phyloP scores from a whole-genome alignment of 2,329 filamentous ascomycete species.

The Arthrobotrys iridis region DNA sequence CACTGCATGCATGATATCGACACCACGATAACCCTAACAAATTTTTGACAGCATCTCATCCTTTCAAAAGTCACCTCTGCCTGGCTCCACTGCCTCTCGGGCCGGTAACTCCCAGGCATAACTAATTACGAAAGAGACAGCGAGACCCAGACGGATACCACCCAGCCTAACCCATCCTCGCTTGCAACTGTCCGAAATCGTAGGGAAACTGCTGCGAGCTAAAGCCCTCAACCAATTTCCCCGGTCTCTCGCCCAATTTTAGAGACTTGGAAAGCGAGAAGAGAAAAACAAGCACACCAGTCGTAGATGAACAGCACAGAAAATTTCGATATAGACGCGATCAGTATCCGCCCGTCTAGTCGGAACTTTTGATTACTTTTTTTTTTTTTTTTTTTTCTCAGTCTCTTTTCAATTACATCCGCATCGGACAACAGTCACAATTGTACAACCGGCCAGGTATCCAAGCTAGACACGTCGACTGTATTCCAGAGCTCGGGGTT shows the following conservation, averaged over 20 bases:
- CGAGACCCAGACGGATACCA: conserved; percentile 3
- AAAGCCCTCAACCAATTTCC: conserved; percentile 33
- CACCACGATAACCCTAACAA: conserved; percentile 14
- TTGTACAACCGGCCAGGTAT: no score
- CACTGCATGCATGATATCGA: conserved; percentile 30
- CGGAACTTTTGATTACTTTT: conserved; percentile 9
- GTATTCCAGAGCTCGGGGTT: no score
- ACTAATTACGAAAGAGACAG: conserved; percentile 5
- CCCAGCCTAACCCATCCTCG: conserved; percentile 33
- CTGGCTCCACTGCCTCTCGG: conserved; percentile 8
- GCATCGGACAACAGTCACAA: conserved; percentile 19
- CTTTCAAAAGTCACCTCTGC: not conserved
- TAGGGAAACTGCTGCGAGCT: conserved; percentile 23
- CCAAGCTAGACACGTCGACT: conserved; percentile 20
- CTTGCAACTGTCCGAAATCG: conserved; percentile 49
- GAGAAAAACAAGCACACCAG: conserved; percentile 8
- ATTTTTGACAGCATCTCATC: conserved; percentile 22
- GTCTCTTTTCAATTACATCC: conserved; percentile 21
- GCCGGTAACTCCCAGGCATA: not conserved
- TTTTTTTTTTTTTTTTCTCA: not conserved
- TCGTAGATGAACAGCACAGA: conserved; percentile 11
- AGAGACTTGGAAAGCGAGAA: not conserved
- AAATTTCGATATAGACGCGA: conserved; percentile 14
- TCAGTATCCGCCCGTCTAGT: conserved; percentile 10
- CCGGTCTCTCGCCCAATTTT: conserved; percentile 17